Evolutionary conservation across 78 protist genomes (phyloP).

Genomic region (Dictyostelium firmibasis): DNA sequence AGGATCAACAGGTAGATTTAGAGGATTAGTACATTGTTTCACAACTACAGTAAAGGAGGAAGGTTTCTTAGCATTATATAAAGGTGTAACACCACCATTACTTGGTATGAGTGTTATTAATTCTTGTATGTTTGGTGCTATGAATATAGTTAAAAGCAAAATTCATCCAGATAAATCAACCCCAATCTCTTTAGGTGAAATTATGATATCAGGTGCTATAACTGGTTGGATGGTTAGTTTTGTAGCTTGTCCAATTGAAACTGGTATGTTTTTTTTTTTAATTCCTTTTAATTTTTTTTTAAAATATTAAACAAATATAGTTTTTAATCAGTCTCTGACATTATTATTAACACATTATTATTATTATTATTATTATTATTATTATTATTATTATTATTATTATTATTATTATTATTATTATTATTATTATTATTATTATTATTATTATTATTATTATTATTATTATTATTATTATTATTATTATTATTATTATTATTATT

Average conservation of each 20-base stretch:
- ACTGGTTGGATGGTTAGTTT: conserved; percentile 75
- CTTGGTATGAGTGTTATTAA: conserved; percentile 67
- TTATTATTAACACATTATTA: too few species aligned
- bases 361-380: too few species aligned
- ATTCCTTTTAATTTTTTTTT: too few species aligned
- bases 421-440: too few species aligned
- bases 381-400: too few species aligned
- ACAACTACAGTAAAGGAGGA: conserved; percentile 69
- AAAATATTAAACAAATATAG: too few species aligned
- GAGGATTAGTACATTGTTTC: conserved; percentile 51
- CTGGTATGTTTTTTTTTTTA: background rate
- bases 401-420: too few species aligned
- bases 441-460: too few species aligned
- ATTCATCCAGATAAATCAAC: conserved; percentile 53
- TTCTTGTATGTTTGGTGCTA: conserved; percentile 75
- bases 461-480: too few species aligned
- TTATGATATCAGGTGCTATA: conserved; percentile 62
- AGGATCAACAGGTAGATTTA: conserved; percentile 69
- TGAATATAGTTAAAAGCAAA: conserved; percentile 19
- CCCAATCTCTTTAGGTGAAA: conserved; percentile 40
- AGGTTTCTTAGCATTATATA: conserved; percentile 65
- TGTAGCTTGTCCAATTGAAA: conserved; percentile 72
- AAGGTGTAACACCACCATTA: conserved; percentile 77
- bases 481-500: too few species aligned
- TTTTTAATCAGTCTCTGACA: too few species aligned